Base-by-base conservation (phyloP, 176 grass and related monocot species). In the Tillandsia leiboldiana region DNA sequence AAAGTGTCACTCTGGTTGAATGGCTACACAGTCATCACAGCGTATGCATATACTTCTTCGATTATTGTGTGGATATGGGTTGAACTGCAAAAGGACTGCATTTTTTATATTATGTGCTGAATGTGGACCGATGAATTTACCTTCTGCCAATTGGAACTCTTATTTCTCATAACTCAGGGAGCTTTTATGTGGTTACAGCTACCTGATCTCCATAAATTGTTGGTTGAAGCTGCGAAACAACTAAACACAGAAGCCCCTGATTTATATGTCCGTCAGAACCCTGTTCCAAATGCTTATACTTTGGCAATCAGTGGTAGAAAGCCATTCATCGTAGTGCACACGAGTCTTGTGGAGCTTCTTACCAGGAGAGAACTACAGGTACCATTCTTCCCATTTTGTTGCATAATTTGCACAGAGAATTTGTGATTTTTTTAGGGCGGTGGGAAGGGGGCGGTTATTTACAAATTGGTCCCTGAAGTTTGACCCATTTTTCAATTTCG, bases 291-390 rank as follows among this genome's bases (percentile, higher is more conserved):
- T 53, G 91, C 91, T 50, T 96, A 96, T 77, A 96, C 92, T 63
- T 70, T 96, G 57, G 88, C 92, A 50, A 92, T 96, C 67, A 91
- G 80, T 1, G 92, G 92, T 12, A 89, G 85, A 80, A 96, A 89
- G 3, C 93, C 93, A 68, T 92, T 96, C 66, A 87, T 96, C 1
- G 93, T 96, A 13, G 83, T 96, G 12, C 93, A 96, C 27, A 90
- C 93, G 69, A 96, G 93, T 72, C 88, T 96, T 23, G 81, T 92
- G 20, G 93, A 96, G 74, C 83, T 96, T 63, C 93, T 96, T 66
- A 87, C 83, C 1, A 80, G 76, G 83, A 91, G 85, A 72, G 93
- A 96, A 85, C 27, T 96, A 28, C 93, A 92, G 93, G 93, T 90
- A 67, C 27, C 1, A 8, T 73, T 62, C 3, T 70, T 68, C 51